phyloP scores from a whole-genome alignment of 2,329 filamentous ascomycete genomes.

The Neonectria neomacrospora region DNA sequence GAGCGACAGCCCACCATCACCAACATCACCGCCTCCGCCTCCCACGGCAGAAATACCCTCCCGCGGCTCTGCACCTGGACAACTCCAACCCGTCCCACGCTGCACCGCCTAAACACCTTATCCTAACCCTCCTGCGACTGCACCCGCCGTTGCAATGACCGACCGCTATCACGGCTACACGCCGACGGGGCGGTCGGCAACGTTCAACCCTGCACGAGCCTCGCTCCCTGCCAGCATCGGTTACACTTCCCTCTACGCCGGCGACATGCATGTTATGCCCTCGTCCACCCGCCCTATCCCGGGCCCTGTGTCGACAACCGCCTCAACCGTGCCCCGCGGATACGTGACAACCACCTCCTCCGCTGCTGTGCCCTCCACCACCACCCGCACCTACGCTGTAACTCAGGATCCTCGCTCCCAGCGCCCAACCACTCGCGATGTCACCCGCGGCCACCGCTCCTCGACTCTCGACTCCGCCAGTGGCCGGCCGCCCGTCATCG shows the following conservation, averaged over 20 bases:
- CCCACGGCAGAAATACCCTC: neutral
- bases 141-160: slow-evolving; percentile 53
- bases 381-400: slow-evolving; percentile 67
- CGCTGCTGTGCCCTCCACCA: slow-evolving; percentile 53
- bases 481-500: slow-evolving; percentile 64
- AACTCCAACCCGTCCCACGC: neutral
- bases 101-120: neutral
- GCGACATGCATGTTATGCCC: slow-evolving; percentile 66
- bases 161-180: slow-evolving; percentile 58
- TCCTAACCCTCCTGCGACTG: neutral
- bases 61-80: neutral
- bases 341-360: slow-evolving; percentile 48
- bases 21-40: no score
- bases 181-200: slow-evolving; percentile 57
- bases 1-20: slow-evolving; percentile 6
- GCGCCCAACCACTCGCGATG: slow-evolving; percentile 60
- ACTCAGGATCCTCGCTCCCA: slow-evolving; percentile 62
- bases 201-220: slow-evolving; percentile 61
- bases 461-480: slow-evolving; percentile 62
- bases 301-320: slow-evolving; percentile 44
- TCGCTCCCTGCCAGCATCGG: slow-evolving; percentile 64
- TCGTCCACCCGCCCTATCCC: slow-evolving; percentile 46
- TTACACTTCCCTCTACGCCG: slow-evolving; percentile 61
- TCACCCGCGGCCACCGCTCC: slow-evolving; percentile 58
- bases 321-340: slow-evolving; percentile 44